A percentile compares a stretch with the other conserved stretches of the same genome.
Conservation (phyloP, 306 rosid species). For the Begonia masoniana region DNA sequence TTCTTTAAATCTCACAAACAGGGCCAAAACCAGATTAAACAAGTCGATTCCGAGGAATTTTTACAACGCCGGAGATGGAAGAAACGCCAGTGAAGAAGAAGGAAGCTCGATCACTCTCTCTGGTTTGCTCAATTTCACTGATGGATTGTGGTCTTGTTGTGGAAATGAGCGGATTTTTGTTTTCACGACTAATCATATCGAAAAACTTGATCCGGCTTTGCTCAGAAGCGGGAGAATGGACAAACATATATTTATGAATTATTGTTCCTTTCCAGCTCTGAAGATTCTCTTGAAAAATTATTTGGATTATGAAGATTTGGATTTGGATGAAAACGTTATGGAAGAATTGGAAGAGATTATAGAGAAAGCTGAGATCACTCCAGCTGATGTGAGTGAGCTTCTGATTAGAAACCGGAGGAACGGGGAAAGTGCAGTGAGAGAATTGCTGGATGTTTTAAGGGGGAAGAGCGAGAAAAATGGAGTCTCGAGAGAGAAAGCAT, state of each 20-base stretch:
- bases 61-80: conserved; percentile 9
- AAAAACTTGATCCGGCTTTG: conserved; percentile 89
- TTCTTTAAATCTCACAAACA: conserved; percentile 42
- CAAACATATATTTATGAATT: conserved; percentile 75
- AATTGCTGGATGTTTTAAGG: conserved; percentile 48
- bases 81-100: conserved; percentile 19
- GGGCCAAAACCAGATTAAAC: conserved; percentile 25
- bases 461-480: conserved; percentile 23
- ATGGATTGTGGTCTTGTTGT: conserved; percentile 94
- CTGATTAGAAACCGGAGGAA: conserved; percentile 60
- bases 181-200: conserved; percentile 85
- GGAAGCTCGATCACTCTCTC: conserved; percentile 68
- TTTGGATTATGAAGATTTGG: conserved; percentile 35
- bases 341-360: conserved; percentile 35
- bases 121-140: conserved; percentile 78
- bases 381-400: conserved; percentile 77
- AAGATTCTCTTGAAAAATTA: conserved; percentile 67
- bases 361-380: conserved; percentile 60
- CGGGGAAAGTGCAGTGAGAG: conserved; percentile 36
- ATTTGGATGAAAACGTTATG: conserved; percentile 1
- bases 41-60: conserved; percentile 7
- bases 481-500: conserved; percentile 8
- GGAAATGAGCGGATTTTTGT: conserved; percentile 93
- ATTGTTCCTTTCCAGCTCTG: conserved; percentile 44
- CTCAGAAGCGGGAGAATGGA: conserved; percentile 89